Percentiles rank a stretch among this genome's conserved stretches.
These are phyloP conservation scores for Hortiboletus campestris DNA, from an alignment of 768 basidiomycete species.

Conservation along the genomic window DNA sequence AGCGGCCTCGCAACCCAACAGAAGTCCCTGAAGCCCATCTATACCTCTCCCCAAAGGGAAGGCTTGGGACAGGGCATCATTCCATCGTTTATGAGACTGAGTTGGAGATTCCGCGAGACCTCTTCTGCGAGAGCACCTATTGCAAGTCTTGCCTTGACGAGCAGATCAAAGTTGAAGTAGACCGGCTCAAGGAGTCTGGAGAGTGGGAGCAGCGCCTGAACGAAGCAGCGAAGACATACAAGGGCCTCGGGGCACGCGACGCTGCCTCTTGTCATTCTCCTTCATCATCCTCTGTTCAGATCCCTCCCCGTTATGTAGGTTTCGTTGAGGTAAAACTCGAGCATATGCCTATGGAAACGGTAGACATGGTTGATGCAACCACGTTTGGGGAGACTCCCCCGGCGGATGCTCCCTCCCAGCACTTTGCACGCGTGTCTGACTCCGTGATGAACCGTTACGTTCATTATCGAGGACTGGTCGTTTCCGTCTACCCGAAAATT, in stretches of 20 bases:
- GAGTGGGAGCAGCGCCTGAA: conserved; percentile 11
- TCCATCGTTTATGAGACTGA: conserved; percentile 49
- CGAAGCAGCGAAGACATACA: background rate
- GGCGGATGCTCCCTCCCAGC: background rate
- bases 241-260: background rate
- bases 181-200: conserved; percentile 11
- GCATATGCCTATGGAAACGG: background rate
- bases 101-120: conserved; percentile 46
- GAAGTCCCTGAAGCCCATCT: conserved; percentile 44
- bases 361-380: background rate
- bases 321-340: background rate
- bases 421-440: background rate
- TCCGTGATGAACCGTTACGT: background rate
- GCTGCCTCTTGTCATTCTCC: background rate
- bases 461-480: background rate
- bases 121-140: conserved; percentile 36
- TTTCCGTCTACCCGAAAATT: conserved; percentile 8
- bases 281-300: background rate
- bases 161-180: conserved; percentile 24
- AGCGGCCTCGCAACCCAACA: conserved; percentile 23
- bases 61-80: conserved; percentile 47
- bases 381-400: background rate
- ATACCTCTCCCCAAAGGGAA: conserved; percentile 39
- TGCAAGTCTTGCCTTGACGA: conserved; percentile 40
- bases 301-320: conserved; percentile 5